Conservation (phyloP, 2,329 filamentous ascomycete species). For the Arthrobotrys megalospora region DNA sequence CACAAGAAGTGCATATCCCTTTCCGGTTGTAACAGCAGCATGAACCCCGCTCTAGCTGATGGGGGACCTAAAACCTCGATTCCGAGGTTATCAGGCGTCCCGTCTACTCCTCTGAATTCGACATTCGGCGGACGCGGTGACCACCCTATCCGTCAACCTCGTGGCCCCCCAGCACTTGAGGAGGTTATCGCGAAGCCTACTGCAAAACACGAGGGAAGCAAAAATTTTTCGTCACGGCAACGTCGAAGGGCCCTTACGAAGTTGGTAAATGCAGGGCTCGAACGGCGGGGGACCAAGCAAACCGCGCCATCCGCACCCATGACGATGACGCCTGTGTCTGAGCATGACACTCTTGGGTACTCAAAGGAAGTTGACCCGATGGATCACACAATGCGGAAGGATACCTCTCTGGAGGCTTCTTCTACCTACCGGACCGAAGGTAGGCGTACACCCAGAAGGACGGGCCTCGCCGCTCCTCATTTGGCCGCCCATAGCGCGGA, state of each 20-base stretch:
- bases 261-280: conserved; percentile 88
- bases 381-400: conserved; percentile 77
- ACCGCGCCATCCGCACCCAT: conserved; percentile 79
- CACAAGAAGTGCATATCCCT: conserved; percentile 92
- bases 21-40: conserved; percentile 72
- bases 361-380: conserved; percentile 72
- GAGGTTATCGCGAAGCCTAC: conserved; percentile 92
- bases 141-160: conserved; percentile 92
- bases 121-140: conserved; percentile 95
- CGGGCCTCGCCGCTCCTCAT: conserved; percentile 72
- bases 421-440: conserved; percentile 78
- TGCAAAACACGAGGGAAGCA: conserved; percentile 92
- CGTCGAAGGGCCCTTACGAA: conserved; percentile 93
- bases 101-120: conserved; percentile 83
- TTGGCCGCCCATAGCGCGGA: conserved; percentile 85
- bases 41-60: conserved; percentile 71
- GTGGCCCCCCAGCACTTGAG: conserved; percentile 90
- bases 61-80: conserved; percentile 75
- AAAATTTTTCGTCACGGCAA: conserved; percentile 95
- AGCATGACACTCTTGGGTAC: conserved; percentile 74
- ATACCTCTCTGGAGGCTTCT: conserved; percentile 80
- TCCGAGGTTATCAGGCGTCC: conserved; percentile 85
- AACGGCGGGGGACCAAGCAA: conserved; percentile 78
- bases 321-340: conserved; percentile 91
- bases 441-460: conserved; percentile 84